Evolutionary conservation across 202 grass and related monocot species (phyloP).

Genomic region (Carex sylvatica): DNA sequence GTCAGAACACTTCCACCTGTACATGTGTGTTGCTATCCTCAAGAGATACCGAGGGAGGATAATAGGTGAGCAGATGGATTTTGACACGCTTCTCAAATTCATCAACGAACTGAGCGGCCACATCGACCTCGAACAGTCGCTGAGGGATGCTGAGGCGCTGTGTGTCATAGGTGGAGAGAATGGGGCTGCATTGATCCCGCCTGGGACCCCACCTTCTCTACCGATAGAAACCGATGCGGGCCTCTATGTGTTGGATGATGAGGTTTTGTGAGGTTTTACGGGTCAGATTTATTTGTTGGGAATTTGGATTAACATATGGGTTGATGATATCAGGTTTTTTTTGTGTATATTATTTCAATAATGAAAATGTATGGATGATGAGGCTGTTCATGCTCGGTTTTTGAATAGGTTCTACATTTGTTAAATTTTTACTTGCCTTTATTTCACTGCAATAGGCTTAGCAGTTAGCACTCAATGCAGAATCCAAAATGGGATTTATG

Average conservation of each 20-base stretch:
- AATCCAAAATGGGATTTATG: no score
- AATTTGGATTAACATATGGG: neutral
- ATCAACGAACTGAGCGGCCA: slow-evolving; percentile 91
- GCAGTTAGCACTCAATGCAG: no score
- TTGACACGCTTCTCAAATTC: slow-evolving; percentile 95
- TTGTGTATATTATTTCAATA: slow-evolving; percentile 12
- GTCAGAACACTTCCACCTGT: slow-evolving; percentile 96
- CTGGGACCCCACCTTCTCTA: slow-evolving; percentile 84
- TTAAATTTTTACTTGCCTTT: neutral
- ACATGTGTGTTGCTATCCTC: slow-evolving; percentile 83
- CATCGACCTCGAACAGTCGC: slow-evolving; percentile 66
- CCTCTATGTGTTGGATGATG: slow-evolving; percentile 70
- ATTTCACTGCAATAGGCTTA: no score
- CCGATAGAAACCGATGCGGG: slow-evolving; percentile 65
- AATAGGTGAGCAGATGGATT: slow-evolving; percentile 92
- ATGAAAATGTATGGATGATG: slow-evolving; percentile 9
- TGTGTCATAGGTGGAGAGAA: slow-evolving; percentile 60
- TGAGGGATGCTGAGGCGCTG: slow-evolving; percentile 78
- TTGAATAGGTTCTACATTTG: neutral
- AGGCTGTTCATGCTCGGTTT: neutral
- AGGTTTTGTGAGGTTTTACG: slow-evolving; percentile 52
- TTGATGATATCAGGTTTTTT: neutral
- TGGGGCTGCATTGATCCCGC: slow-evolving; percentile 68
- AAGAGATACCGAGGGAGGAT: slow-evolving; percentile 66
- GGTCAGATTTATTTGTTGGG: neutral